Conservation (phyloP, 331 rosid species). For the Acacia concinna region DNA sequence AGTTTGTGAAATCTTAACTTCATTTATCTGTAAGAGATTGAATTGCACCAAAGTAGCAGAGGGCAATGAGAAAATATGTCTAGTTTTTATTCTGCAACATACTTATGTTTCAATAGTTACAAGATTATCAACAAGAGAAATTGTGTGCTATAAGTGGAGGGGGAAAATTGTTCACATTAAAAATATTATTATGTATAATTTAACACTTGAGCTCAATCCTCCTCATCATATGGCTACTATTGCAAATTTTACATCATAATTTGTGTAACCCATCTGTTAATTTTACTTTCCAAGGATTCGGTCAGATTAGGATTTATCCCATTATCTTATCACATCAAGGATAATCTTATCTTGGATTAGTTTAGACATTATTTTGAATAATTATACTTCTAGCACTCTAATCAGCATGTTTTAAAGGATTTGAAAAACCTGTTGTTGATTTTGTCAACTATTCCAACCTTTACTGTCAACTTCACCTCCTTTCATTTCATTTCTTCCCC, state of each 20-base stretch:
- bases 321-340: not conserved
- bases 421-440: not conserved
- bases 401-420: not conserved
- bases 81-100: not conserved
- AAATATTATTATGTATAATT: not conserved
- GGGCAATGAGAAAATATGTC: not conserved
- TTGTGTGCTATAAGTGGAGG: not conserved
- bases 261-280: not conserved
- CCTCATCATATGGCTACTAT: not conserved
- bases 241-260: not conserved
- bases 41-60: not conserved
- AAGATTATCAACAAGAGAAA: not conserved
- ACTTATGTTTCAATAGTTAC: not conserved
- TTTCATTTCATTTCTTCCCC: not conserved
- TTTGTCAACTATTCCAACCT: not conserved
- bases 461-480: not conserved
- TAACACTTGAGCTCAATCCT: not conserved
- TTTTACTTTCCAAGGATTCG: not conserved
- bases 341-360: not conserved
- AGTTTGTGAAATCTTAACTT: slow-evolving; percentile 15
- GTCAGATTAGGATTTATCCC: not conserved
- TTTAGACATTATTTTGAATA: not conserved
- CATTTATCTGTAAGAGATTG: slow-evolving; percentile 7
- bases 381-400: not conserved
- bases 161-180: not conserved